Conservation (phyloP, 176 grass and related monocot species). For the Carex cristatella region DNA sequence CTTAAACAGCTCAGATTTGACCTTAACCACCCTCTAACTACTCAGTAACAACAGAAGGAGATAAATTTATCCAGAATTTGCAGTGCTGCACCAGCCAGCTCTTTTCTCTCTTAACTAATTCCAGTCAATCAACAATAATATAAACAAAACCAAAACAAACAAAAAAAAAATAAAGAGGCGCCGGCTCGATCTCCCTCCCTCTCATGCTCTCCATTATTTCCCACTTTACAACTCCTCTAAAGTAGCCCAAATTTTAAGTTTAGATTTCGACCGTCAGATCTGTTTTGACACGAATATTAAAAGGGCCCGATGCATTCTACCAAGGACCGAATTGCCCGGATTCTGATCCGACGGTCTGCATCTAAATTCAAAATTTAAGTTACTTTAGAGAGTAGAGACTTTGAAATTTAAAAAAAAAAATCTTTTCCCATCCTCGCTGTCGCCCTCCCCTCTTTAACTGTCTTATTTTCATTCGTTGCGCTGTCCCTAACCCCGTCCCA, state of each 20-base stretch:
- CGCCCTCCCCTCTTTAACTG: slow-evolving; percentile 9
- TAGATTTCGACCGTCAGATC: no score
- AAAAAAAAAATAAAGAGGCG: background rate
- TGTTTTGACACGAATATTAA: no score
- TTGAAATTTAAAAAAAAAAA: background rate
- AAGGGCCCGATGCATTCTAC: no score
- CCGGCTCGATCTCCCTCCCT: slow-evolving; percentile 3
- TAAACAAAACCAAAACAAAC: background rate
- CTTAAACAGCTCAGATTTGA: background rate
- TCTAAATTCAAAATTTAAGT: no score
- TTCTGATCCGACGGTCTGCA: no score
- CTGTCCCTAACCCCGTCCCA: background rate
- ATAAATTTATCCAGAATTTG: background rate
- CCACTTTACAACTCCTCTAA: background rate
- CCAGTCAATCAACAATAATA: background rate
- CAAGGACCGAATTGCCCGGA: no score
- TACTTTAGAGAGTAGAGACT: no score
- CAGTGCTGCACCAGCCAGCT: background rate
- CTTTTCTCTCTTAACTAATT: slow-evolving; percentile 6
- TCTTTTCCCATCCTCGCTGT: slow-evolving; percentile 3
- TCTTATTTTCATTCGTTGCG: slow-evolving; percentile 10
- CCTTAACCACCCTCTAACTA: background rate
- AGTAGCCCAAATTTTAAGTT: no score
- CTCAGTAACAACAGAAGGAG: background rate
- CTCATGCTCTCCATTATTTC: slow-evolving; percentile 25